phyloP scores from a whole-genome alignment of 192 early-diverging fungal genomes.

The Backusella liffmaniae region DNA sequence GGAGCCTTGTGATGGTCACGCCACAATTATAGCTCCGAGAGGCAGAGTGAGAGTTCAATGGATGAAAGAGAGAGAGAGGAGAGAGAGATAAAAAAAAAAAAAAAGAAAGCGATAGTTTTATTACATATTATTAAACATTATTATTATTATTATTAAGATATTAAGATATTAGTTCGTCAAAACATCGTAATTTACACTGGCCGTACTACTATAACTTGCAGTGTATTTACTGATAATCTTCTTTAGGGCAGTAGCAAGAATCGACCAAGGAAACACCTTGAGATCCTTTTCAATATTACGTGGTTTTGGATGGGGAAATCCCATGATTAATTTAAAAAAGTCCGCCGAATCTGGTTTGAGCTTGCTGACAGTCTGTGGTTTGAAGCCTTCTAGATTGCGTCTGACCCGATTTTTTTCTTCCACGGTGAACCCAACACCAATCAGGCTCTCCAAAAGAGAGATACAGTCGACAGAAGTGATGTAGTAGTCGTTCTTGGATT shows the following conservation, averaged over 20 bases:
- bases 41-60: too few relatives aligned
- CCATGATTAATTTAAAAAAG: conserved; percentile 81
- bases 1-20: conserved; percentile 1
- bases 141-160: not conserved
- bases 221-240: conserved; percentile 78
- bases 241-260: conserved; percentile 60
- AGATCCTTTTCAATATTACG: conserved; percentile 86
- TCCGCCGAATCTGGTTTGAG: conserved; percentile 66
- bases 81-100: not conserved
- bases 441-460: conserved; percentile 66
- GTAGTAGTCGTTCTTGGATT: conserved; percentile 66
- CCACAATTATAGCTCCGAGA: conserved; percentile 5
- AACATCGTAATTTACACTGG: conserved; percentile 14
- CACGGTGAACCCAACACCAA: conserved; percentile 66
- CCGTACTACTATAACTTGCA: conserved; percentile 42
- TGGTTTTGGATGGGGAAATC: conserved; percentile 74
- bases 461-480: conserved; percentile 78
- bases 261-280: conserved; percentile 80
- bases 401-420: conserved; percentile 86
- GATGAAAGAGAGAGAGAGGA: not conserved
- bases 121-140: not conserved
- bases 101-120: not conserved
- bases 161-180: not conserved
- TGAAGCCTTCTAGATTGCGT: conserved; percentile 78
- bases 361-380: conserved; percentile 72